phyloP scores from a whole-genome alignment of 345 rosid genomes.

The Sapria himalayana region DNA sequence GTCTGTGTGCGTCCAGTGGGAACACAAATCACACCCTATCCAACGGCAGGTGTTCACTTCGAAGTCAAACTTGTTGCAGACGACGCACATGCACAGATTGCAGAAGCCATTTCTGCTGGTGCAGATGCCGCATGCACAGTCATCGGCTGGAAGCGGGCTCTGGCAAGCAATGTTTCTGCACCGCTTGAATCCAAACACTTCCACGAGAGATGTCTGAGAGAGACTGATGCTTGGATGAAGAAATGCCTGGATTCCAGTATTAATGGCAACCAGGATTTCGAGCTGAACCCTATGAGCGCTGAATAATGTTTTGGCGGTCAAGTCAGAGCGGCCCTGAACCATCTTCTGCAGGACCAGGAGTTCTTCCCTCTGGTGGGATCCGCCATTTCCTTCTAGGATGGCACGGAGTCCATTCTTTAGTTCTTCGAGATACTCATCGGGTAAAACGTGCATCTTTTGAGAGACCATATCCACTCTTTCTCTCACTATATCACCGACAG shows the following conservation, averaged over 20 bases:
- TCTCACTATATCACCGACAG: conserved; percentile 66
- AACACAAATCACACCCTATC: conserved; percentile 93
- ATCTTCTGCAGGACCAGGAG: conserved; percentile 57
- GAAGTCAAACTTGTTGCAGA: conserved; percentile 91
- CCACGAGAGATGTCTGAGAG: conserved; percentile 63
- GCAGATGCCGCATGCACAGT: conserved; percentile 69
- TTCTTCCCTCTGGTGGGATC: conserved; percentile 62
- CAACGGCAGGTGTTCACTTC: conserved; percentile 92
- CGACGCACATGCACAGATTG: conserved; percentile 92
- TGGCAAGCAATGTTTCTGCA: conserved; percentile 91
- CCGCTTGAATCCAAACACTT: conserved; percentile 69
- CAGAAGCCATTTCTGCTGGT: conserved; percentile 76
- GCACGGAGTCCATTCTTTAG: conserved; percentile 52
- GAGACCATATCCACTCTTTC: conserved; percentile 60
- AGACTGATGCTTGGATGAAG: conserved; percentile 72
- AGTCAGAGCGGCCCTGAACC: conserved; percentile 60
- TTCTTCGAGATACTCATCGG: conserved; percentile 62
- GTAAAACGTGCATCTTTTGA: conserved; percentile 56
- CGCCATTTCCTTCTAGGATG: conserved; percentile 74
- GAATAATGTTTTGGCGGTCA: conserved; percentile 56
- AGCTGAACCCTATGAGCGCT: conserved; percentile 72
- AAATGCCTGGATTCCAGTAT: conserved; percentile 81
- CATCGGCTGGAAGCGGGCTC: conserved; percentile 79
- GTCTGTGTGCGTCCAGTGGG: conserved; percentile 97
- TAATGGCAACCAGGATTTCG: conserved; percentile 76